Evolutionary conservation across 352 stramenopile species (phyloP).

Genomic region (Salisapilia sapeloensis): DNA sequence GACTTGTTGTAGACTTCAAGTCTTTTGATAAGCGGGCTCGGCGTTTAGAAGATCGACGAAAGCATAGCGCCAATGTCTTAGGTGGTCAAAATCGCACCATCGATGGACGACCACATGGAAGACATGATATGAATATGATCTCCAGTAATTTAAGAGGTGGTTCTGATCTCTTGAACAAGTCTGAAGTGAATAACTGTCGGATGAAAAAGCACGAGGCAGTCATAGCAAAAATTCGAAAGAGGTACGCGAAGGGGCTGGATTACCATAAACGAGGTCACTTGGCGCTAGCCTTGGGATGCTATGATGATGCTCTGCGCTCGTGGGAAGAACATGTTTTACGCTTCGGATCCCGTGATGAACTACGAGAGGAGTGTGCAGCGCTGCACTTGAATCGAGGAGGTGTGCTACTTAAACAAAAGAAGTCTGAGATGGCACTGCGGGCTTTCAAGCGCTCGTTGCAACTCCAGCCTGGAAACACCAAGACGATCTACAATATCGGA

Average conservation of each 20-base stretch:
- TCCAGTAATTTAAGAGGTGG: too few relatives aligned
- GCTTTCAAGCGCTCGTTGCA: slow-evolving; percentile 19
- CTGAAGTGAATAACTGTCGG: too few relatives aligned
- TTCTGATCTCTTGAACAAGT: too few relatives aligned
- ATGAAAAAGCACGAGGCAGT: too few relatives aligned
- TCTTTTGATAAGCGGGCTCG: too few relatives aligned
- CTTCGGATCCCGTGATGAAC: neutral
- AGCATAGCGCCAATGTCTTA: too few relatives aligned
- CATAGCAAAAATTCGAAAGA: slow-evolving; percentile 21
- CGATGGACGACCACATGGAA: too few relatives aligned
- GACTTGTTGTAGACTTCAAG: too few relatives aligned
- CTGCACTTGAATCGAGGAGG: slow-evolving; percentile 54
- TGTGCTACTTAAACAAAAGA: slow-evolving; percentile 20
- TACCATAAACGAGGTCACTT: slow-evolving; percentile 35
- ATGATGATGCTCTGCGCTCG: slow-evolving; percentile 25
- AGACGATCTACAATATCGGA: slow-evolving; percentile 37
- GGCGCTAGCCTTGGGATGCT: slow-evolving; percentile 21
- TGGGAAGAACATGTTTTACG: slow-evolving; percentile 5
- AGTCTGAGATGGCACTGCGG: slow-evolving; percentile 14
- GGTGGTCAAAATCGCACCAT: too few relatives aligned
- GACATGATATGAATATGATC: too few relatives aligned
- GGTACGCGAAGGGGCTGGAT: slow-evolving; percentile 43
- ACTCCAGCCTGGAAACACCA: slow-evolving; percentile 33
- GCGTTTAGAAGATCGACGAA: too few relatives aligned
- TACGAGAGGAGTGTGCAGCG: slow-evolving; percentile 33